These are phyloP conservation scores for Solanum okadae DNA, from an alignment of 257 asterid genomes.

Conservation along the genomic window DNA sequence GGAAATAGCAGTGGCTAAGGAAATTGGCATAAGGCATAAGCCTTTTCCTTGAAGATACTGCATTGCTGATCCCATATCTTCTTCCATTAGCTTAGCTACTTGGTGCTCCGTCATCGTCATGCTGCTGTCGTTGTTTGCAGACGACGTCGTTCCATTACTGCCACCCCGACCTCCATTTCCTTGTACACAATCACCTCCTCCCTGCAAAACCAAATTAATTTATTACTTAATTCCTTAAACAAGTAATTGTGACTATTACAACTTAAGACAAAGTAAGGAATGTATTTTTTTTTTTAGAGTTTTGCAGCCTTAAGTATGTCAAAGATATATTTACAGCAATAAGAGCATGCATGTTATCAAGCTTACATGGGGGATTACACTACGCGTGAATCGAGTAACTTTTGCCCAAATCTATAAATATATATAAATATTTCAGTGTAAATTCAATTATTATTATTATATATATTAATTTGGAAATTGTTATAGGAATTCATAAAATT, in stretches of 20 bases:
- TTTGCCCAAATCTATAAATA: neutral
- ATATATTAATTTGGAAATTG: neutral
- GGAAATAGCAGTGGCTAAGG: slow-evolving; percentile 82
- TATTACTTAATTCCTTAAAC: no score
- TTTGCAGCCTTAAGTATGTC: neutral
- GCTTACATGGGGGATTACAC: neutral
- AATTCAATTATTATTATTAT: neutral
- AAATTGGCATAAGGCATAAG: slow-evolving; percentile 89
- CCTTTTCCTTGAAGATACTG: slow-evolving; percentile 95
- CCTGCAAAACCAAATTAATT: neutral
- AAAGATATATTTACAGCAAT: neutral
- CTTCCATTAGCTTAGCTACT: slow-evolving; percentile 92
- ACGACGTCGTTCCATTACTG: slow-evolving; percentile 42
- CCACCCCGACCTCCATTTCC: slow-evolving; percentile 19
- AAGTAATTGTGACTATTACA: no score
- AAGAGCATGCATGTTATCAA: neutral
- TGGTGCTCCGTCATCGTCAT: slow-evolving; percentile 82
- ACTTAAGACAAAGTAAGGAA: no score
- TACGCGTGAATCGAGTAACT: neutral
- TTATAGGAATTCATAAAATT: neutral
- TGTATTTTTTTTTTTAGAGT: no score
- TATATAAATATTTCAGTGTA: neutral
- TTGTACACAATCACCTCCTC: slow-evolving; percentile 16
- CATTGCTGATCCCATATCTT: slow-evolving; percentile 97
- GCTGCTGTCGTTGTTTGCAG: slow-evolving; percentile 43